Evolutionary conservation across 2,329 filamentous ascomycete species (phyloP), one percentile per base, ranked within the genome.

Genomic region (Penicillium glabrum): DNA sequence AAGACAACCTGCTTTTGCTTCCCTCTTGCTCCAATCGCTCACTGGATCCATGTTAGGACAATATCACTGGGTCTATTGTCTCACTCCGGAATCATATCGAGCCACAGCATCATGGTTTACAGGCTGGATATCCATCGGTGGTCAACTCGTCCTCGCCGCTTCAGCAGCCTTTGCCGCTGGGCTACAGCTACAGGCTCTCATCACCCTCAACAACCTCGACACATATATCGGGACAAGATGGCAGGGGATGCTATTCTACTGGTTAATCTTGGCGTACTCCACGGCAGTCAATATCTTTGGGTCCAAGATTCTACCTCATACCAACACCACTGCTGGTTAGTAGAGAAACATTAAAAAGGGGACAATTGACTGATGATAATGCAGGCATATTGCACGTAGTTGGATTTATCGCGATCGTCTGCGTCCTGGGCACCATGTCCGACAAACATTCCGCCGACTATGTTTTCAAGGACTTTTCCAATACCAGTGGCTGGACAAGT

Each of bases 111-210:
- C 75, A 1, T 79, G 75, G 73, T 71, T 76, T 47, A 77, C 74
- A 1, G 75, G 75, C 60, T 80, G 77, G 76, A 77, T 81, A 33
- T 78, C 75, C 1, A 72, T 80, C 24, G 79, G 78, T 14, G 80
- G 79, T 0, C 78, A 80, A 46, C 71, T 78, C 3, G 73, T 80
- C 1, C 60, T 80, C 2, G 77, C 77, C n/a, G 76, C 78, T 0
- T 80, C 80, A 0, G 78, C 78, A 19, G 79, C 79, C 0, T 81
- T 81, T 47, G 74, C 77, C 0, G 75, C 74, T 1, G 79, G 77
- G 0, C 70, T 81, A 0, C 76, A 80, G 51, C 63, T 75, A 0
- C 78, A 81, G 53, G 72, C 73, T 0, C 61, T 81, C 11, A 75
- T 82, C 43, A 74, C 75, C 2, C 50, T 82, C 3, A 81, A 79